Conservation (phyloP, 1,139 yeast genomes). For the Protomyces inundatus region DNA sequence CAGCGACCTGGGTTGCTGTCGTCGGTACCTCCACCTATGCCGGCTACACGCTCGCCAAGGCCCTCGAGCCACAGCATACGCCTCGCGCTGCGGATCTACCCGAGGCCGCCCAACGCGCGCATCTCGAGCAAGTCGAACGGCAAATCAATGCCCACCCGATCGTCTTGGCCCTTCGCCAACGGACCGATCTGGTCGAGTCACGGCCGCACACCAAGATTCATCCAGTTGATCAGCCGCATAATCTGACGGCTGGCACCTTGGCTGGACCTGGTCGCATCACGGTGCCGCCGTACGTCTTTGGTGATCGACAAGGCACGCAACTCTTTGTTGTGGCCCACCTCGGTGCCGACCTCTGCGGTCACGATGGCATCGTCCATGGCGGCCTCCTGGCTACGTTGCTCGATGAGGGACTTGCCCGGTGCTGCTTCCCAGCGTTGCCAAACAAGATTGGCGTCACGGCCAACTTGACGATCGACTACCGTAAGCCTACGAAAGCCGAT, state of each 20-base stretch:
- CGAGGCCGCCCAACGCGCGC: not conserved
- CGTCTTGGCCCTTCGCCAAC: slow-evolving; percentile 27
- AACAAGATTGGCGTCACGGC: slow-evolving; percentile 90
- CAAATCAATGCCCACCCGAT: slow-evolving; percentile 26
- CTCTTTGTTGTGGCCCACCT: slow-evolving; percentile 40
- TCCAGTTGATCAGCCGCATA: slow-evolving; percentile 33
- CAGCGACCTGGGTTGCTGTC: not conserved
- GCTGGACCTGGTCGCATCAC: slow-evolving; percentile 37
- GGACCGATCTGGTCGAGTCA: slow-evolving; percentile 29
- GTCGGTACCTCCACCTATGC: not conserved
- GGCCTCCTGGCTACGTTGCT: slow-evolving; percentile 76
- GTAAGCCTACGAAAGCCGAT: slow-evolving; percentile 60
- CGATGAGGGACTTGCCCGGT: slow-evolving; percentile 80
- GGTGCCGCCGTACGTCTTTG: slow-evolving; percentile 38
- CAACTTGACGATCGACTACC: slow-evolving; percentile 58
- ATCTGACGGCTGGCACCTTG: slow-evolving; percentile 39
- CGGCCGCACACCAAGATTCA: slow-evolving; percentile 33
- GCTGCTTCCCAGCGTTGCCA: slow-evolving; percentile 84
- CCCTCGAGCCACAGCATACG: not conserved
- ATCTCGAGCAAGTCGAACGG: slow-evolving; percentile 3
- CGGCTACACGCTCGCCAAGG: not conserved
- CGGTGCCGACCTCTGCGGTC: slow-evolving; percentile 61
- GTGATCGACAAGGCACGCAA: slow-evolving; percentile 32
- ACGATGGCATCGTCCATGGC: slow-evolving; percentile 74
- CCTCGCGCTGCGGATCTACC: not conserved